A percentile compares a stretch with the other conserved stretches of the same genome.
These are phyloP conservation scores for Metroxylon sagu DNA, from an alignment of 176 grass and related monocot genomes.

Conservation along the genomic window DNA sequence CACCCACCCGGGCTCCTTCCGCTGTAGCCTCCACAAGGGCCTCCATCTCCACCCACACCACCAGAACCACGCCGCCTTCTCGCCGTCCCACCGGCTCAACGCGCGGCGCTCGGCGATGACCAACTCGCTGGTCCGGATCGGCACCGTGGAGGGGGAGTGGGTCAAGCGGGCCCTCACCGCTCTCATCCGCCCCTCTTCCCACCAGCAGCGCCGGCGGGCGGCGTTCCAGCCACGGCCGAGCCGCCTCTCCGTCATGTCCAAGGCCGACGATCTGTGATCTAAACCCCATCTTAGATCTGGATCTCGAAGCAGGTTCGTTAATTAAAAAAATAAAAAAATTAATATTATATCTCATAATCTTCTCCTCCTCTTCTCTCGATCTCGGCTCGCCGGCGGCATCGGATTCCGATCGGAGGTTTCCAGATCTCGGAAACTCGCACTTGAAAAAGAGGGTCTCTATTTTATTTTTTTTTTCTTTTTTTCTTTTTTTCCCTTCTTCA, in stretches of 20 bases:
- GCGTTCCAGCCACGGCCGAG: conserved; percentile 16
- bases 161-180: conserved; percentile 47
- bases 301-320: neutral
- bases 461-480: too few species aligned
- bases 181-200: conserved; percentile 32
- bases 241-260: conserved; percentile 47
- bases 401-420: neutral
- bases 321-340: conserved; percentile 2
- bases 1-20: conserved; percentile 58
- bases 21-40: conserved; percentile 58
- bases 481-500: too few species aligned
- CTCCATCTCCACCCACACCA: conserved; percentile 4
- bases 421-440: too few species aligned
- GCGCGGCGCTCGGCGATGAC: conserved; percentile 22
- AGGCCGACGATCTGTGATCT: conserved; percentile 34
- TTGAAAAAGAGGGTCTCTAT: too few species aligned
- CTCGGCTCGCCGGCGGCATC: conserved; percentile 1
- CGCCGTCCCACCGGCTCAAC: conserved; percentile 19
- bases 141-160: conserved; percentile 34
- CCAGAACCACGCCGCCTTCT: conserved; percentile 4
- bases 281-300: conserved; percentile 2
- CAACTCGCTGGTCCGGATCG: conserved; percentile 37
- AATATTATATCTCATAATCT: neutral
- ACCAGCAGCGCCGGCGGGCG: conserved; percentile 33
- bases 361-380: neutral